A percentile compares a stretch with the other conserved stretches of the same genome.
These are phyloP conservation scores for Pyricularia sp. DNA, from an alignment of 2,329 filamentous ascomycete species.

Conservation along the genomic window DNA sequence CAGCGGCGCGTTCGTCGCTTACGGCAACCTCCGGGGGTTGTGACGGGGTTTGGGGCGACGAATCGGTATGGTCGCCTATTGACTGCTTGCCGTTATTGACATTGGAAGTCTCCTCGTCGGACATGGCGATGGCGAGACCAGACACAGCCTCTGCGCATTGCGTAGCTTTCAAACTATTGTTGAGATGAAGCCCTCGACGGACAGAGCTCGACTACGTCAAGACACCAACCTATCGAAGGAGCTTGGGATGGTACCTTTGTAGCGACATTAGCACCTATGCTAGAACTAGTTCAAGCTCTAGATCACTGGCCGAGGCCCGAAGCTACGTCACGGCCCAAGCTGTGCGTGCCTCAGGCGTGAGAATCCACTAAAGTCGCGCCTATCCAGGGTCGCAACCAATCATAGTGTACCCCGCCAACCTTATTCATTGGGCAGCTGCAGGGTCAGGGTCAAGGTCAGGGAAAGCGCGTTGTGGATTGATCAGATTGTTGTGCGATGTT, in stretches of 20 bases:
- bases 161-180: slow-evolving; percentile 1
- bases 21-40: neutral
- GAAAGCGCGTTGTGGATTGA: neutral
- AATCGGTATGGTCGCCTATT: neutral
- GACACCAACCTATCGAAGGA: neutral
- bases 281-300: neutral
- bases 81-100: slow-evolving; percentile 4
- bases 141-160: slow-evolving; percentile 7
- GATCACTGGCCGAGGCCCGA: slow-evolving; percentile 4
- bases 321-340: slow-evolving; percentile 6
- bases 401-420: slow-evolving; percentile 1
- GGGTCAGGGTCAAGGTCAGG: slow-evolving; percentile 1
- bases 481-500: neutral
- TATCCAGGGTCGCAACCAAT: slow-evolving; percentile 3
- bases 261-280: neutral
- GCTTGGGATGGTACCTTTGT: neutral
- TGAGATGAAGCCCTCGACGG: neutral
- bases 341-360: slow-evolving; percentile 4
- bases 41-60: neutral
- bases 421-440: neutral
- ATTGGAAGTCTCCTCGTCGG: slow-evolving; percentile 7
- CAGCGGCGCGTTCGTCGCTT: neutral
- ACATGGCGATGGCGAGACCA: slow-evolving; percentile 10
- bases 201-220: neutral
- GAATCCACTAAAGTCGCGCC: neutral